Conservation (phyloP, 768 basidiomycete genomes). For the Leccinum ochraceum region DNA sequence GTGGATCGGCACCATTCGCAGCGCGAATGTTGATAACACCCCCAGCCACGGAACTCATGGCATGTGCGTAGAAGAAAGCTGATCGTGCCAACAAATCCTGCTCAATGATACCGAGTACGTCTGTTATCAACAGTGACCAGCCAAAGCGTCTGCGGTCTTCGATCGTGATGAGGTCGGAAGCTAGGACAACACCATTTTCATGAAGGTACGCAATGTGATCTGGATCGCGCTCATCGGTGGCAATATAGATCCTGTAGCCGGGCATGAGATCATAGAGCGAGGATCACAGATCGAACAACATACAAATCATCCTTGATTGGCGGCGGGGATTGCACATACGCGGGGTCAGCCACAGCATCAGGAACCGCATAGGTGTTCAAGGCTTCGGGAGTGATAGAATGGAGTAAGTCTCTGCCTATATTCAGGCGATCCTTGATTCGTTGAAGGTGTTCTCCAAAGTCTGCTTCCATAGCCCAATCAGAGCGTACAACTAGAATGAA, state of each 20-base stretch:
- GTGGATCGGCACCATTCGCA: slow-evolving; percentile 40
- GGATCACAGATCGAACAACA: background rate
- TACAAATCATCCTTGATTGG: slow-evolving; percentile 27
- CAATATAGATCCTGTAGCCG: slow-evolving; percentile 33
- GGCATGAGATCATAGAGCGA: slow-evolving; percentile 7
- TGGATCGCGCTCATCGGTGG: slow-evolving; percentile 44
- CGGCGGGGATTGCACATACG: slow-evolving; percentile 15
- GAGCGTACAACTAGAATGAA: slow-evolving; percentile 29
- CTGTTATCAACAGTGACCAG: slow-evolving; percentile 45
- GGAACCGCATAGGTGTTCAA: slow-evolving; percentile 26
- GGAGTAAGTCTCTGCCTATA: slow-evolving; percentile 21
- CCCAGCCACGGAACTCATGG: slow-evolving; percentile 42
- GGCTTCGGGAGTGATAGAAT: slow-evolving; percentile 18
- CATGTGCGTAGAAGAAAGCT: slow-evolving; percentile 45
- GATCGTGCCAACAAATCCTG: slow-evolving; percentile 41
- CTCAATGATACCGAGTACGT: slow-evolving; percentile 44
- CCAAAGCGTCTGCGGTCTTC: slow-evolving; percentile 44
- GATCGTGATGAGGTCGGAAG: slow-evolving; percentile 42
- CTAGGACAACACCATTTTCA: slow-evolving; percentile 38
- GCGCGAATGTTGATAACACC: slow-evolving; percentile 45
- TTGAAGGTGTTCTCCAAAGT: slow-evolving; percentile 37
- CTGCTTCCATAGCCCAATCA: slow-evolving; percentile 38
- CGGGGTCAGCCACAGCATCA: slow-evolving; percentile 17
- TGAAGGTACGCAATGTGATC: slow-evolving; percentile 36
- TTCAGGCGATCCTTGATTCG: slow-evolving; percentile 33